Conservation (phyloP, 2,329 filamentous ascomycete genomes). For the Xylariomycetidae sp. region DNA sequence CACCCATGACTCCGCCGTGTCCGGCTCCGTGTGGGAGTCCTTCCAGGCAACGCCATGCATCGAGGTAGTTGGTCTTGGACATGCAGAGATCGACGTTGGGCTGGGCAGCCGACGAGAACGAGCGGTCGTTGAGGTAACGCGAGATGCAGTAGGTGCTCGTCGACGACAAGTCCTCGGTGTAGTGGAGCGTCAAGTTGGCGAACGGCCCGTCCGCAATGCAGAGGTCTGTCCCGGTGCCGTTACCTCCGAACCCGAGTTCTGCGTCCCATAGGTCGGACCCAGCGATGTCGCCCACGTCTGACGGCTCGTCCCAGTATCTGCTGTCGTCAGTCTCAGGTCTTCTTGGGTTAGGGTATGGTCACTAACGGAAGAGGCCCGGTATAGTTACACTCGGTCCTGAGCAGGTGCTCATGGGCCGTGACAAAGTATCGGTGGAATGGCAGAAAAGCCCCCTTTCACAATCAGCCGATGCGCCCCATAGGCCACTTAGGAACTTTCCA, state of each 20-base stretch:
- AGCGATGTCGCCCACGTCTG: conserved; percentile 24
- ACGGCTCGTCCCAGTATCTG: conserved; percentile 33
- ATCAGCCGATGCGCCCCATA: background rate
- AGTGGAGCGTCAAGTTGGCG: conserved; percentile 26
- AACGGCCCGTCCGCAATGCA: conserved; percentile 33
- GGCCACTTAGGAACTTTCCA: background rate
- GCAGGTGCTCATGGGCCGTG: conserved; percentile 25
- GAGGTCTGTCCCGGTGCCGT: conserved; percentile 19
- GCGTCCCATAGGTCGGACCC: conserved; percentile 25
- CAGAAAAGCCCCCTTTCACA: conserved; percentile 25
- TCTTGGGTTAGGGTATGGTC: conserved; percentile 2
- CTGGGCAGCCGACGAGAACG: conserved; percentile 7
- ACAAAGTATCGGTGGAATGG: conserved; percentile 32
- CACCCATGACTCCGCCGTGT: conserved; percentile 16
- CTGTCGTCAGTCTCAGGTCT: conserved; percentile 9
- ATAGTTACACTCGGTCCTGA: conserved; percentile 27
- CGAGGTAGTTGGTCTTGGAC: conserved; percentile 2
- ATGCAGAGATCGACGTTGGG: conserved; percentile 13
- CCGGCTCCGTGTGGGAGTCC: conserved; percentile 15
- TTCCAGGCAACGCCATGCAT: conserved; percentile 15
- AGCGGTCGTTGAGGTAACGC: conserved; percentile 15
- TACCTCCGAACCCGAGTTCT: conserved; percentile 27
- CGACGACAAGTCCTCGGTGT: conserved; percentile 18
- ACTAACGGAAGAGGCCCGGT: conserved; percentile 18
- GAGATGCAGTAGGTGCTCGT: conserved; percentile 20